phyloP scores from a whole-genome alignment of 2,329 filamentous ascomycete genomes.

The Parascedosporium putredinis region DNA sequence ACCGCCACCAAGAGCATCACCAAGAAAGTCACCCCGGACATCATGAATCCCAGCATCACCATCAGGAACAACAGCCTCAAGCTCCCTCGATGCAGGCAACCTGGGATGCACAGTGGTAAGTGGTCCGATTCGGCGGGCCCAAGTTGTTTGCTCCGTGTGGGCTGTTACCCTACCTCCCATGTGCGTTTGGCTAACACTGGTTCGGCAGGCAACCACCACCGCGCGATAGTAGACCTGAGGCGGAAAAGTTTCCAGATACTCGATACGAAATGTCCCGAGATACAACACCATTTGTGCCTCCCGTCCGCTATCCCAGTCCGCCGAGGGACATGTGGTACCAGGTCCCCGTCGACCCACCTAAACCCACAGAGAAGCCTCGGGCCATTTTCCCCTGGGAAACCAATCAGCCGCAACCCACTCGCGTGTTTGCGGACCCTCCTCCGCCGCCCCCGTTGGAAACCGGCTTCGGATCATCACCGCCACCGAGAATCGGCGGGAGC shows the following conservation, averaged over 20 bases:
- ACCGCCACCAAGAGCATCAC: background rate
- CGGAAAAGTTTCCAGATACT: conserved; percentile 66
- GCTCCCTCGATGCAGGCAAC: conserved; percentile 26
- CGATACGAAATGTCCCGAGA: conserved; percentile 79
- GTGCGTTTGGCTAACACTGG: conserved; percentile 8
- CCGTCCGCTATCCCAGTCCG: conserved; percentile 67
- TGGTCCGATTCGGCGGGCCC: background rate
- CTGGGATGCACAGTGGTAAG: conserved; percentile 35
- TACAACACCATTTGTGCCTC: conserved; percentile 64
- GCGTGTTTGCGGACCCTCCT: conserved; percentile 41
- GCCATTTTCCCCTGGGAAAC: conserved; percentile 89
- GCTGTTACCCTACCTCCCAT: too few species aligned
- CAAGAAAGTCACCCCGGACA: conserved; percentile 11
- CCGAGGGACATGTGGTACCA: conserved; percentile 85
- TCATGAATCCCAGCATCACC: conserved; percentile 10
- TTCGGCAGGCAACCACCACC: conserved; percentile 50
- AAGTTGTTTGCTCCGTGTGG: too few species aligned
- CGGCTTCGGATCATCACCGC: background rate
- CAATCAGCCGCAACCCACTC: conserved; percentile 48
- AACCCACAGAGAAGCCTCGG: conserved; percentile 44
- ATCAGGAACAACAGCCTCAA: conserved; percentile 21
- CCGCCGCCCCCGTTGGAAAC: background rate
- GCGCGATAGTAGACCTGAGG: conserved; percentile 67
- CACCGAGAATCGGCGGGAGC: background rate
- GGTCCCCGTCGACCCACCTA: conserved; percentile 55